Evolutionary conservation across 352 stramenopile genomes (phyloP), one percentile per base, ranked within the genome.

Genomic region (Pythium oligandrum): DNA sequence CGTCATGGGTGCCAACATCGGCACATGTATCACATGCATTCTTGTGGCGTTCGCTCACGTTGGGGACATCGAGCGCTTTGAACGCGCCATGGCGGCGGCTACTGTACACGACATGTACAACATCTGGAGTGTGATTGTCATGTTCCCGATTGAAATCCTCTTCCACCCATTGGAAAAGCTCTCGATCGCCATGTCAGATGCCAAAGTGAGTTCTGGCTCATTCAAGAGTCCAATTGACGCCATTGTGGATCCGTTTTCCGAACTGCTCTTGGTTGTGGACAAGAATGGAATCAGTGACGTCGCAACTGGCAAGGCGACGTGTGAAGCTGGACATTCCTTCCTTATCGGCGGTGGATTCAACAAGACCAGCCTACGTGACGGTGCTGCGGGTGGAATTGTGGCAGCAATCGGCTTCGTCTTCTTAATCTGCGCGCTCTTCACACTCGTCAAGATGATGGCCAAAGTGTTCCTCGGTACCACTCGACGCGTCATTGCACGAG

Each of bases 1-100:
- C 63, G 68, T 93, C 40, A 90, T 93, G 73, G 83, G 83, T 35
- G 79, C 83, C 42, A 93, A 93, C 64, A 83, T 83, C 36, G 84
- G 83, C 26, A 83, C 73, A 9, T 73, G 71, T 31, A 75, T 91
- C 9, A 90, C 77, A 40, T 87, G 81, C 53, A 88, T 77, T 30
- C 88, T 93, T 48, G 78, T 93, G 33, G 70, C 80, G 30, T 78
- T 91, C 53, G 80, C 68, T 44, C 78, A 89, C 38, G 77, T 90
- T 61, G 71, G 64, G 45, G 64, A 90, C 55, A 51, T 45, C 4
- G 65, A 66, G 33, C 44, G 75, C 50, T 61, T 79, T 32, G 59
- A 77, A 37, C 61, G 61, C n/a, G 68, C 56, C 10, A 55, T 70
- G 56, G 56, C 56, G 2, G 55, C 55, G 4, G 55, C 55, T 4